Evolutionary conservation across 495 filamentous ascomycete species (phyloP).

Genomic region (Aspergillus steynii): DNA sequence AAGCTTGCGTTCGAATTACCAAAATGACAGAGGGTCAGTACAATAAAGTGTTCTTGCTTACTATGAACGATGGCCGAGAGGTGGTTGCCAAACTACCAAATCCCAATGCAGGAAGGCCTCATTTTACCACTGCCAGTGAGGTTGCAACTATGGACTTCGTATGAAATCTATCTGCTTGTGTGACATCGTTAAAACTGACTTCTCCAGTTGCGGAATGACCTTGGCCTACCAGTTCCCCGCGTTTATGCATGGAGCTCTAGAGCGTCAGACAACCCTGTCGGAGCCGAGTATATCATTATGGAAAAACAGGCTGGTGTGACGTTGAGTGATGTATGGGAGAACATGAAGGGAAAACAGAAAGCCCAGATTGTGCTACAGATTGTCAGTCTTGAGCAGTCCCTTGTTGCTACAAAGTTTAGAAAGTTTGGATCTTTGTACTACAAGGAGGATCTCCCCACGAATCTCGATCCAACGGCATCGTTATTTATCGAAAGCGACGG

Average conservation of each 20-base stretch:
- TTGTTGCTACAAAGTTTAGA: slow-evolving; percentile 25
- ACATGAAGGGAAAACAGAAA: slow-evolving; percentile 25
- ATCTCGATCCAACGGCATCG: slow-evolving; percentile 10
- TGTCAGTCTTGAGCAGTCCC: slow-evolving; percentile 28
- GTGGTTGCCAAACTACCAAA: slow-evolving; percentile 37
- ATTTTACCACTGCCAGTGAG: slow-evolving; percentile 39
- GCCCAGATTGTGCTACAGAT: slow-evolving; percentile 28
- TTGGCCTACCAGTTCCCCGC: slow-evolving; percentile 29
- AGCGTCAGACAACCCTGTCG: slow-evolving; percentile 28
- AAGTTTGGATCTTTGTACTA: slow-evolving; percentile 32
- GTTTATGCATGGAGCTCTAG: slow-evolving; percentile 33
- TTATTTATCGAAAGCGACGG: slow-evolving; percentile 19
- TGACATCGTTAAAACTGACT: slow-evolving; percentile 15
- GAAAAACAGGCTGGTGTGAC: slow-evolving; percentile 28
- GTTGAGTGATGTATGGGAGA: slow-evolving; percentile 26
- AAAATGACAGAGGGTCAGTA: slow-evolving; percentile 40
- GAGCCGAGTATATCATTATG: slow-evolving; percentile 38
- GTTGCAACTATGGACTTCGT: slow-evolving; percentile 47
- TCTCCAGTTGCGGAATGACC: slow-evolving; percentile 23
- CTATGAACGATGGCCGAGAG: slow-evolving; percentile 38
- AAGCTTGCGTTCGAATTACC: slow-evolving; percentile 22
- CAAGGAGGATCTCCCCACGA: slow-evolving; percentile 17
- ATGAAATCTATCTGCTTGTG: slow-evolving; percentile 11
- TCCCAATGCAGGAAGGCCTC: slow-evolving; percentile 37
- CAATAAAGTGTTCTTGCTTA: slow-evolving; percentile 38